Base-by-base conservation (phyloP, 2,329 filamentous ascomycete species). In the Aspergillus fumigatus region DNA sequence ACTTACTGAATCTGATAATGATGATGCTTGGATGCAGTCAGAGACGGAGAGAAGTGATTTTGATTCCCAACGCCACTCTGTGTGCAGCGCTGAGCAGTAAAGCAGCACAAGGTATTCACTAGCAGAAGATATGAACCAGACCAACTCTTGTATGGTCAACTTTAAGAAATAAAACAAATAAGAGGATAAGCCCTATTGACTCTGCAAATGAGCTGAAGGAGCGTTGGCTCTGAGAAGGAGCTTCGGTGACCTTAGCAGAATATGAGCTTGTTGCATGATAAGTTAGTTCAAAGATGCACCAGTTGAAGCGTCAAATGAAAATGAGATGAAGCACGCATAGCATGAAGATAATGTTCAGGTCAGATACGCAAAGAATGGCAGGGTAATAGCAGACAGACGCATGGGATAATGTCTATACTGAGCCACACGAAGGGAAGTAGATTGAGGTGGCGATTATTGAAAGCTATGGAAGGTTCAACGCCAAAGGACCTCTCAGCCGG, bases 271-370 rank as follows among this genome's bases (percentile, higher is more conserved):
- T 21, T 14, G 43, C 43, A 49, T 43, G 11, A 43, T 48, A 14
- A 56, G 52, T 61, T 53, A 61, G 59, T 55, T n/a, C 29, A 49
- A 38, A 14, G 17, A 19, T 55, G 48, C 32, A 26, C 11, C 6
- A 48, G 27, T 6, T 26, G 14, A 40, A 29, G 38, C 32, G 9
- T 6, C 8, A 11, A 11, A 21, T 32, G 43, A 26, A 19, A 41
- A 48, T 6, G 14, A 5, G 25, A 51, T 14, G 25, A 43, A 21
- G 7, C 10, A 17, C 6, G 35, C 29, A 26, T 23, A 38, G 25
- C 11, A 49, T 32, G 14, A 48, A 51, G 21, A 38, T 19, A 32
- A 25, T 10, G 21, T 47, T 47, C 10, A 25, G 7, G 43, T 43
- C 10, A 23, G 21, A 23, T 26, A 14, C 19, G 14, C 21, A 14